Evolutionary conservation across 2,329 filamentous ascomycete genomes (phyloP).

Genomic region (Cordyceps fumosorosea): DNA sequence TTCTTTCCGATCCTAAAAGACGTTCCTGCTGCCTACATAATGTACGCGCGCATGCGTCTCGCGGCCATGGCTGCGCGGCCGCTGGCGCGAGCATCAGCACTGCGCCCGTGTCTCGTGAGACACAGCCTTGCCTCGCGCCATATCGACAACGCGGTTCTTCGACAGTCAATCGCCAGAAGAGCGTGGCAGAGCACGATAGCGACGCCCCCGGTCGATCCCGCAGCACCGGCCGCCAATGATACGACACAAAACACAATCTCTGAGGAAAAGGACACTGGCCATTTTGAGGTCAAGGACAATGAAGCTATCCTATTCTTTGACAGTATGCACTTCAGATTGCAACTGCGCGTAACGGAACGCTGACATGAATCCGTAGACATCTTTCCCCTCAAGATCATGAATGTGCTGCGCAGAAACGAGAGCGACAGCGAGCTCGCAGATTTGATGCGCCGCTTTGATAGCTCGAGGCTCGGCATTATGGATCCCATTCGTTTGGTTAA

Average conservation of each 20-base stretch:
- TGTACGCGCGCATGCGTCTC: not conserved
- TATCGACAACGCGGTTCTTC: not conserved
- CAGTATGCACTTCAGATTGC: conserved; percentile 47
- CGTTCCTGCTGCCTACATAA: not conserved
- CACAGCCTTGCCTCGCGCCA: not conserved
- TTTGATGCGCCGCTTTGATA: conserved; percentile 46
- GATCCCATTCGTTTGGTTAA: conserved; percentile 50
- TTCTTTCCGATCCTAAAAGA: not conserved
- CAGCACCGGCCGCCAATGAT: not conserved
- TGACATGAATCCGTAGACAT: conserved; percentile 53
- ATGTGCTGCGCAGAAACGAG: conserved; percentile 40
- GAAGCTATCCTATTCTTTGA: conserved; percentile 88
- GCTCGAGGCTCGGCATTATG: conserved; percentile 40
- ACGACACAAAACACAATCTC: conserved; percentile 23
- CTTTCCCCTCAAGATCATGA: conserved; percentile 68
- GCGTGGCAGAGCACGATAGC: conserved; percentile 17
- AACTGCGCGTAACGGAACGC: not conserved
- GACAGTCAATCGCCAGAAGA: not conserved
- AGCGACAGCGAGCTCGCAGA: conserved; percentile 43
- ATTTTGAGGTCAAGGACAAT: conserved; percentile 68
- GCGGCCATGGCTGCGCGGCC: conserved; percentile 8
- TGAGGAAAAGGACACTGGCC: conserved; percentile 64
- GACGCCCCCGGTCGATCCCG: conserved; percentile 1
- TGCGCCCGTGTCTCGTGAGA: not conserved
- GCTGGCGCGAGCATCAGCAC: conserved; percentile 1